A percentile compares a stretch with the other conserved stretches of the same genome.
Evolutionary conservation across 768 basidiomycete genomes (phyloP).

Genomic region (Leccinum imitatum): DNA sequence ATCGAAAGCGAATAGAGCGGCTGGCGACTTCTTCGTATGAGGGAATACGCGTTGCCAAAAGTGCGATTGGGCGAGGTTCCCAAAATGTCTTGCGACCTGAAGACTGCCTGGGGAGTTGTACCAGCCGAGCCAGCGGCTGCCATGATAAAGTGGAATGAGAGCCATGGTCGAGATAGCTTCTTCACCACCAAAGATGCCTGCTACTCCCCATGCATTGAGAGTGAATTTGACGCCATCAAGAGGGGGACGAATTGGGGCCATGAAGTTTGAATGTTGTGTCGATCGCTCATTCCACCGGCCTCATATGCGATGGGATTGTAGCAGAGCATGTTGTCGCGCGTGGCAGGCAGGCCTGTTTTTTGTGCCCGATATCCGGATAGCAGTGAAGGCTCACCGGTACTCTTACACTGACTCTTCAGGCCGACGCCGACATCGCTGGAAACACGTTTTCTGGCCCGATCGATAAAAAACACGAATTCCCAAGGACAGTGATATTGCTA

Average conservation of each 20-base stretch:
- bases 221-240: slow-evolving; percentile 13
- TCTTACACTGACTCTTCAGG: background rate
- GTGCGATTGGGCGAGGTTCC: slow-evolving; percentile 23
- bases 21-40: slow-evolving; percentile 19
- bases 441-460: slow-evolving; percentile 2
- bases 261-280: background rate
- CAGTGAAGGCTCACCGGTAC: background rate
- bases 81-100: slow-evolving; percentile 30
- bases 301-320: background rate
- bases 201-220: slow-evolving; percentile 32
- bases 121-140: slow-evolving; percentile 35
- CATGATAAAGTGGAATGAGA: slow-evolving; percentile 29
- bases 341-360: background rate
- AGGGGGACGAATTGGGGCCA: slow-evolving; percentile 17
- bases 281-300: background rate
- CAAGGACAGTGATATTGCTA: background rate
- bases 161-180: slow-evolving; percentile 32
- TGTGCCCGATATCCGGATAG: background rate
- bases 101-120: slow-evolving; percentile 36
- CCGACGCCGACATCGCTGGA: background rate
- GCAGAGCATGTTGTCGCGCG: background rate
- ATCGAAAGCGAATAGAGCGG: slow-evolving; percentile 25
- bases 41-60: slow-evolving; percentile 30
- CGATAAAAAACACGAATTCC: background rate
- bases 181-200: slow-evolving; percentile 36